Percentiles rank a stretch among this genome's conserved stretches.
Evolutionary conservation across 768 basidiomycete genomes (phyloP).

Genomic region (Filobasidium wieringae): DNA sequence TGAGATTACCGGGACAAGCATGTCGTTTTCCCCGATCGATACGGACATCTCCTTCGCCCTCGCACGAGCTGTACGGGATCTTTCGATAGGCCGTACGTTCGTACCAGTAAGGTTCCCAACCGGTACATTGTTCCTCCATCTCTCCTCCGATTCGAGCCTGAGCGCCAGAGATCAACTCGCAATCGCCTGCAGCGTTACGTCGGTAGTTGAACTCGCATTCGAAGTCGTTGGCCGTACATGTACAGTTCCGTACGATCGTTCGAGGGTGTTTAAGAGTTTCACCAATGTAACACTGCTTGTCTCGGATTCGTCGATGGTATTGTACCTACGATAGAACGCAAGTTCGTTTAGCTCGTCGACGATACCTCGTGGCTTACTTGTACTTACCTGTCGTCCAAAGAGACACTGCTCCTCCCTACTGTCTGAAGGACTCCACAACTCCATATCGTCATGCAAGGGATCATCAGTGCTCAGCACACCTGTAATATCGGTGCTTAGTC

Average conservation of each 20-base stretch:
- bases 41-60: slow-evolving; percentile 52
- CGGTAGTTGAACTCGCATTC: slow-evolving; percentile 95
- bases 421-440: slow-evolving; percentile 90
- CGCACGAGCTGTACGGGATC: slow-evolving; percentile 78
- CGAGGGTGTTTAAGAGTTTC: slow-evolving; percentile 49
- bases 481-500: slow-evolving; percentile 30
- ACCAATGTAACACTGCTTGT: slow-evolving; percentile 74
- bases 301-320: slow-evolving; percentile 77
- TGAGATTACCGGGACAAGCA: slow-evolving; percentile 63
- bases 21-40: slow-evolving; percentile 65
- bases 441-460: slow-evolving; percentile 81
- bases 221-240: slow-evolving; percentile 65
- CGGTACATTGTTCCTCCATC: slow-evolving; percentile 36
- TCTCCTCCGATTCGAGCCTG: slow-evolving; percentile 45
- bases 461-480: slow-evolving; percentile 59
- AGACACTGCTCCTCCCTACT: slow-evolving; percentile 75
- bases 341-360: background rate
- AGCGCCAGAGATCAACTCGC: slow-evolving; percentile 64
- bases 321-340: slow-evolving; percentile 48
- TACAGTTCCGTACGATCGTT: slow-evolving; percentile 56
- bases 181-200: slow-evolving; percentile 56
- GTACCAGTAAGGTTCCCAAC: slow-evolving; percentile 69
- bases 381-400: slow-evolving; percentile 72
- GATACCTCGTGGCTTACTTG: too few species aligned
- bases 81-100: slow-evolving; percentile 83